Evolutionary conservation across 2,329 filamentous ascomycete genomes (phyloP).

Genomic region (Trichoderma koningii): DNA sequence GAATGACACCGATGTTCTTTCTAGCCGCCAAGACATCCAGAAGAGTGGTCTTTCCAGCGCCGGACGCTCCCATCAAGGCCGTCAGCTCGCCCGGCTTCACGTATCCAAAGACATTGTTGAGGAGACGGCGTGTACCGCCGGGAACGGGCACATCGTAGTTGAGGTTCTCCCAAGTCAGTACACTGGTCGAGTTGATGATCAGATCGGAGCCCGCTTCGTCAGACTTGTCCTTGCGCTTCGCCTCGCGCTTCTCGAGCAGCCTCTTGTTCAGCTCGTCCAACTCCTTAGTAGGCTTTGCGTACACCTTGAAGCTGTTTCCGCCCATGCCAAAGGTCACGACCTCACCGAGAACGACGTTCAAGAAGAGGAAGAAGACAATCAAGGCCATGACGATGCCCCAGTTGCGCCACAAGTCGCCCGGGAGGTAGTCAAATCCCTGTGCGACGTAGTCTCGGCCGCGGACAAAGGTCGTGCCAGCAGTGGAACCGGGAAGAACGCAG

Average conservation of each 20-base stretch:
- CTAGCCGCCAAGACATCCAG: conserved; percentile 70
- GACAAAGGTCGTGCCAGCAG: conserved; percentile 63
- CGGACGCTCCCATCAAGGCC: conserved; percentile 78
- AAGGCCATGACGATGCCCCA: conserved; percentile 78
- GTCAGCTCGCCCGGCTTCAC: conserved; percentile 77
- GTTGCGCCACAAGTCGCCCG: conserved; percentile 75
- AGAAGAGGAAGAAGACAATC: conserved; percentile 71
- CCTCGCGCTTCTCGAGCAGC: conserved; percentile 60
- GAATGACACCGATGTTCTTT: conserved; percentile 63
- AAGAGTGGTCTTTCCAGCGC: conserved; percentile 85
- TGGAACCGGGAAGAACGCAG: conserved; percentile 76
- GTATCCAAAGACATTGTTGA: conserved; percentile 64
- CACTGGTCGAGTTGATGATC: conserved; percentile 60
- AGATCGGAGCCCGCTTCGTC: conserved; percentile 53
- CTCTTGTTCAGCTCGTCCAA: conserved; percentile 65
- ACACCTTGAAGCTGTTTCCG: conserved; percentile 79
- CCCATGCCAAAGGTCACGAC: conserved; percentile 75
- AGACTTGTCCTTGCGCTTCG: conserved; percentile 51
- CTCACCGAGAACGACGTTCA: conserved; percentile 80
- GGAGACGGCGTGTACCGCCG: conserved; percentile 57
- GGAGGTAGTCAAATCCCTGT: conserved; percentile 66
- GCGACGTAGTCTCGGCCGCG: conserved; percentile 70
- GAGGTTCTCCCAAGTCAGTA: conserved; percentile 86
- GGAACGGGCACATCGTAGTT: conserved; percentile 72
- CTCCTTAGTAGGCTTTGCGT: conserved; percentile 69